Evolutionary conservation across 805 yeast species (phyloP).

Genomic region (Metschnikowia gelsemii): DNA sequence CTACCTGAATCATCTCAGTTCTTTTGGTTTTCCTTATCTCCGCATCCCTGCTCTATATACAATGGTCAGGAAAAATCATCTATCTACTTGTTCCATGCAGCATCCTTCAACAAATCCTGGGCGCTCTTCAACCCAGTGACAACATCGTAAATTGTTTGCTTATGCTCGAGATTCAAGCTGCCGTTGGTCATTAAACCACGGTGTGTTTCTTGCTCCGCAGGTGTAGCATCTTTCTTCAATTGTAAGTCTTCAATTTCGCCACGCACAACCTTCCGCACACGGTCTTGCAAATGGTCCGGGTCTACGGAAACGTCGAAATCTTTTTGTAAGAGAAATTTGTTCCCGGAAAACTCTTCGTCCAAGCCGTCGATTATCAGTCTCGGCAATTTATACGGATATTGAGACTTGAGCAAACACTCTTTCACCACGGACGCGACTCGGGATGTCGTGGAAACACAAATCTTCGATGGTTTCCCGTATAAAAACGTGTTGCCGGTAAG

Average conservation of each 20-base stretch:
- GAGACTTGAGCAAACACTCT: conserved; percentile 36
- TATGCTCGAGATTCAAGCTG: conserved; percentile 26
- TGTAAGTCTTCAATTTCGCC: conserved; percentile 28
- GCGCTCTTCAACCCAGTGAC: conserved; percentile 30
- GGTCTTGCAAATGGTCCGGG: conserved; percentile 22
- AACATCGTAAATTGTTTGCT: conserved; percentile 31
- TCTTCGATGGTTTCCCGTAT: conserved; percentile 34
- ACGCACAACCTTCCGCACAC: conserved; percentile 32
- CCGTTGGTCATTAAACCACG: conserved; percentile 31
- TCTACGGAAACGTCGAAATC: conserved; percentile 28
- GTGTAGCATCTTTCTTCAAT: conserved; percentile 1
- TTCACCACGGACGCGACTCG: conserved; percentile 44
- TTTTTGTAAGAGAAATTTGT: conserved; percentile 34
- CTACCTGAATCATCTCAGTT: not conserved
- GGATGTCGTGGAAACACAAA: conserved; percentile 25
- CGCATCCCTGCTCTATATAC: not conserved
- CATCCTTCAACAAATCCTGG: conserved; percentile 27
- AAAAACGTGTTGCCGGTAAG: conserved; percentile 32
- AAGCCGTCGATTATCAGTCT: conserved; percentile 28
- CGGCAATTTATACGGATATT: conserved; percentile 44
- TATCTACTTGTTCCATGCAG: conserved; percentile 27
- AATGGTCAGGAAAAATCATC: too few species aligned
- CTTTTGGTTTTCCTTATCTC: not conserved
- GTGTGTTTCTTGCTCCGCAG: conserved; percentile 16
- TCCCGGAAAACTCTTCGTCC: conserved; percentile 22